Percentiles rank a stretch among this genome's conserved stretches.
These are phyloP conservation scores for Samsoniella hepiali DNA, from an alignment of 2,329 filamentous ascomycete genomes.

Conservation along the genomic window DNA sequence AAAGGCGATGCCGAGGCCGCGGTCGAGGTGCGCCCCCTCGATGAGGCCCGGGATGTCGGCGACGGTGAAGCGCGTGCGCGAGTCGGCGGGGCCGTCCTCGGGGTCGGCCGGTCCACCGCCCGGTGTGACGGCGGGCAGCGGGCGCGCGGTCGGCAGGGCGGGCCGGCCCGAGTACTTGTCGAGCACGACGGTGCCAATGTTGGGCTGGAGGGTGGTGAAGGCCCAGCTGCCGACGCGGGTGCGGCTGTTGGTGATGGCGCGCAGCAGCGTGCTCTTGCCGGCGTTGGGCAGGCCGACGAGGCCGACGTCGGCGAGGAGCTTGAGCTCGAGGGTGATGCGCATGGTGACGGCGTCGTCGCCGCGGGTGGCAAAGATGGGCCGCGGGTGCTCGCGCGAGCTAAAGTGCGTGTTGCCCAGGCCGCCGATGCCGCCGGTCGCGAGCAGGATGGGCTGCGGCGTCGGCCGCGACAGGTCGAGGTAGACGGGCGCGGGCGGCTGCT, in stretches of 20 bases:
- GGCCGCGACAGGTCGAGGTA: conserved; percentile 69
- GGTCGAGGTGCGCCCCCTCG: conserved; percentile 87
- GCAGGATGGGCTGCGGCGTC: conserved; percentile 77
- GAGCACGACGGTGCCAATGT: conserved; percentile 91
- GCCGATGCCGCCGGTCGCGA: conserved; percentile 83
- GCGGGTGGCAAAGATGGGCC: conserved; percentile 84
- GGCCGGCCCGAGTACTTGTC: conserved; percentile 82
- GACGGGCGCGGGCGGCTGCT: conserved; percentile 72
- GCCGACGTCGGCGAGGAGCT: conserved; percentile 91
- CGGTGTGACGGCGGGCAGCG: conserved; percentile 28
- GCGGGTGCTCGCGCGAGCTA: conserved; percentile 66
- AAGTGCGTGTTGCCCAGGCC: conserved; percentile 95
- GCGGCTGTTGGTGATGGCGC: conserved; percentile 82
- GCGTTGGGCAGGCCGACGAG: conserved; percentile 94
- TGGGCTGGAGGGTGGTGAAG: conserved; percentile 92
- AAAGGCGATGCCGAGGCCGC: conserved; percentile 86
- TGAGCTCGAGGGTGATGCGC: conserved; percentile 83
- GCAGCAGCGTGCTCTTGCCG: conserved; percentile 88
- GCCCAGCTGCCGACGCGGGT: conserved; percentile 92
- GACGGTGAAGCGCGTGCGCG: conserved; percentile 80
- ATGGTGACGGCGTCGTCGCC: conserved; percentile 78
- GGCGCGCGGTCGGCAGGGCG: conserved; percentile 35
- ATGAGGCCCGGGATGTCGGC: conserved; percentile 95
- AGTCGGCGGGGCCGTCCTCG: conserved; percentile 44
- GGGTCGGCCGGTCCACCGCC: conserved; percentile 29